These are phyloP conservation scores for Stellera chamaejasme DNA, from an alignment of 345 rosid species.

Conservation along the genomic window DNA sequence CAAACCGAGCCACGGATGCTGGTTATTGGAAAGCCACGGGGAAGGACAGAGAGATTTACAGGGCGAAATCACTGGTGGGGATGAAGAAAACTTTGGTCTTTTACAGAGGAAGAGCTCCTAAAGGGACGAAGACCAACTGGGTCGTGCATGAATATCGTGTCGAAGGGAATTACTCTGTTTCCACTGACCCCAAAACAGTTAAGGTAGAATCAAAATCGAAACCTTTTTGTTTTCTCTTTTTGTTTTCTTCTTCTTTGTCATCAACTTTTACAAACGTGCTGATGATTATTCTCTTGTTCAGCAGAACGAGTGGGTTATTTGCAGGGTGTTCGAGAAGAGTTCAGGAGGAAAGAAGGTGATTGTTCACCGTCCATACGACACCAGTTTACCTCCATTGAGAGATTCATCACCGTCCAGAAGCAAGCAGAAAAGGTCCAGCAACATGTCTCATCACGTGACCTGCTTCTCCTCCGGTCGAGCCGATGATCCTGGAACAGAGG, in stretches of 20 bases:
- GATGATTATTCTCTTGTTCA: neutral
- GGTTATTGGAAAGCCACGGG: conserved; percentile 79
- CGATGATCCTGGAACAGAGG: conserved; percentile 25
- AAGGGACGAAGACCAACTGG: conserved; percentile 70
- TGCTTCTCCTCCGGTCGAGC: conserved; percentile 69
- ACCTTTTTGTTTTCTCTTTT: neutral
- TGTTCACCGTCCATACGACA: conserved; percentile 30
- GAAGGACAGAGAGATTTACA: conserved; percentile 50
- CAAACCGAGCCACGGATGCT: conserved; percentile 49
- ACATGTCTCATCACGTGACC: conserved; percentile 56
- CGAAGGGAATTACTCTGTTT: conserved; percentile 54
- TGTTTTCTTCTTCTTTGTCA: neutral
- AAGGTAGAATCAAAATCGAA: conserved; percentile 25
- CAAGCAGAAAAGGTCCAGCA: conserved; percentile 12
- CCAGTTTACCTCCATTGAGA: conserved; percentile 18
- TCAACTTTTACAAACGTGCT: neutral
- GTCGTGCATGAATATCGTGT: conserved; percentile 84
- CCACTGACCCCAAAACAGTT: conserved; percentile 45
- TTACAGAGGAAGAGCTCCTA: conserved; percentile 82
- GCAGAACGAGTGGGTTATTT: conserved; percentile 83
- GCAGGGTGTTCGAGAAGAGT: conserved; percentile 62
- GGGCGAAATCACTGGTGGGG: conserved; percentile 53
- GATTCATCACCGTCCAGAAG: conserved; percentile 40
- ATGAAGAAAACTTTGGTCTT: conserved; percentile 93
- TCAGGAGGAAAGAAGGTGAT: conserved; percentile 42